Evolutionary conservation across 2,329 filamentous ascomycete genomes (phyloP), one percentile per base, ranked within the genome.

Genomic region (Colletotrichum tropicale): DNA sequence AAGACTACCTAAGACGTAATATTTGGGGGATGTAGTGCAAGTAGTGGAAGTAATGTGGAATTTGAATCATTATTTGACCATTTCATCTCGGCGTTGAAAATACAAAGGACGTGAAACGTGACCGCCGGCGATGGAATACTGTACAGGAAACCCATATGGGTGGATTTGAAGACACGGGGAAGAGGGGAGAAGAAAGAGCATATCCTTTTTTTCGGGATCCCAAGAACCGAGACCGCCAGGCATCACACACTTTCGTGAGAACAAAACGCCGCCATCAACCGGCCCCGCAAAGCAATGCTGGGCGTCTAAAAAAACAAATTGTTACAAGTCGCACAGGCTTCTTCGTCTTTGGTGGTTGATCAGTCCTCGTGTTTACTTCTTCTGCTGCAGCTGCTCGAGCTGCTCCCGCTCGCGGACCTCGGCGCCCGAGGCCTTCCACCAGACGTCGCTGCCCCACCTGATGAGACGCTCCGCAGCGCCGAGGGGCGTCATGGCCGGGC

Each of bases 401-500:
- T 24, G 26, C 26, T 71, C 76, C 16, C 84, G 83, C 83, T 91
- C 89, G 32, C 89, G 87, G 18, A 90, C 92, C 71, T 90, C 91
- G 15, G 92, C 95, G 1, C 96, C 96, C 70, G 92, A 95, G 0
- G 96, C 96, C 79, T 91, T 93, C 93, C 95, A 98, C 97, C 97
- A 99, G 10, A 98, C 91, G 85, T 98, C 96, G 12, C 95, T 96
- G 66, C 96, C 94, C 95, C 96, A 98, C 81, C 96, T 89, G 82
- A 98, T 92, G 76, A 96, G 85, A 67, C 97, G 91, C 88, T 98
- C 97, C 5, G 93, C 91, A 1, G 95, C 94, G 30, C 93, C 93
- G 2, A 91, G 93, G 5, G 96, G 96, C 0, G 95, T 95, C 56
- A 98, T 86, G 5, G 97, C 97, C 3, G 97, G 97, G 77, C 97